Evolutionary conservation across 306 rosid genomes (phyloP), one percentile per base, ranked within the genome.

Genomic region (Lagenaria siceraria): DNA sequence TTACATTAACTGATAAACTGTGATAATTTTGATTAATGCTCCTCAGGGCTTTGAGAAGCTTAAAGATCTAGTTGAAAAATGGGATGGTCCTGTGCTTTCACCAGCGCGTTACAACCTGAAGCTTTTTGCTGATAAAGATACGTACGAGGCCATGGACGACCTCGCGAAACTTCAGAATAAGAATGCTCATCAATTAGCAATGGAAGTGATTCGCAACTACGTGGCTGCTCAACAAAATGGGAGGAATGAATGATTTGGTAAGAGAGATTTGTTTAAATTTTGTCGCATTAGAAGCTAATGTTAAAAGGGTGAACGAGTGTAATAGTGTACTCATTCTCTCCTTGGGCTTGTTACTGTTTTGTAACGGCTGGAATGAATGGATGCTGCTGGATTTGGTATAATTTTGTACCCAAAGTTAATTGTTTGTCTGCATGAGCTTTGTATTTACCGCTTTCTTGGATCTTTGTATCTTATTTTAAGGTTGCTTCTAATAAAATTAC

Each of bases 101-200:
- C 84, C 92, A 21, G 59, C 96, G 2, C 93, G 96, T 48, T 75
- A 87, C 87, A 92, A 95, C 87, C 83, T 95, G 76, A 87, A 78
- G 89, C 97, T 95, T 77, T 95, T 95, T 81, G 86, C 97, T 0
- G 97, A 95, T 78, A 95, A 84, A 85, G 96, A 88, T 82, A 95
- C 97, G 2, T 95, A 88, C 17, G 92, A 89, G 79, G 97, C 97
- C 4, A 61, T 95, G 79, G 90, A 92, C 53, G 86, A 82, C 62
- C 87, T 90, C 24, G 97, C 97, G 63, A 92, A 80, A 83, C 81
- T 85, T 85, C 93, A 95, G 84, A 86, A 87, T 82, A 95, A 95
- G 91, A 95, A 58, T 77, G 97, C 99, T 22, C 97, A 95, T 86
- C 97, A 89, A 79, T 80, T 95, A 60, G 97, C 99, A 80, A 92